phyloP scores from a whole-genome alignment of 148 eudicot species.

The Nyssa sinensis region DNA sequence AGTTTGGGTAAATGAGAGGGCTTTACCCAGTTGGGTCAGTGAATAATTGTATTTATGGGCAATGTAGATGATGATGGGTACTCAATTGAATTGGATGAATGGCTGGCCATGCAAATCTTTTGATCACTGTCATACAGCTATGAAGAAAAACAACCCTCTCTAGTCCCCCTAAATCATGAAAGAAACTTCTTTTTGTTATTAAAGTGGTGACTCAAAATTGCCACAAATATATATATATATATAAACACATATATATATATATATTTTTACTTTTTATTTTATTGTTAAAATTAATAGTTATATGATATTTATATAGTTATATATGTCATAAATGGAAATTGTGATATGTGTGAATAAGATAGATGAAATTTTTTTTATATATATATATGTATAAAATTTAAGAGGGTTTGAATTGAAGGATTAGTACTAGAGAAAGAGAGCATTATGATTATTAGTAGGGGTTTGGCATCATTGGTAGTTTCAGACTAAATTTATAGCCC shows the following conservation, averaged over 20 bases:
- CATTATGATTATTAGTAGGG: conserved; percentile 21
- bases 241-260: no score
- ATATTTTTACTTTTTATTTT: no score
- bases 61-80: conserved; percentile 35
- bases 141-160: conserved; percentile 21
- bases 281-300: no score
- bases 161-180: conserved; percentile 27
- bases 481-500: conserved; percentile 22
- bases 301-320: no score
- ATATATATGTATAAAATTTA: conserved; percentile 19
- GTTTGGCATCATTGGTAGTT: conserved; percentile 29
- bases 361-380: no score
- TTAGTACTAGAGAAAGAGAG: conserved; percentile 6
- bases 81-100: conserved; percentile 52
- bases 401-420: conserved; percentile 17
- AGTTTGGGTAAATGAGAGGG: conserved; percentile 29
- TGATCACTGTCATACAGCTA: conserved; percentile 38
- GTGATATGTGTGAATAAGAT: no score
- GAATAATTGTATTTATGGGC: conserved; percentile 30
- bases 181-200: conserved; percentile 13
- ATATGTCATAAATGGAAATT: no score
- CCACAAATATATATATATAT: no score
- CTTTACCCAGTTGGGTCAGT: conserved; percentile 28
- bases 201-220: conserved; percentile 1
- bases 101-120: conserved; percentile 44